Evolutionary conservation across 176 grass and related monocot genomes (phyloP), one percentile per base, ranked within the genome.

Genomic region (barley (Hordeum vulgare)): DNA sequence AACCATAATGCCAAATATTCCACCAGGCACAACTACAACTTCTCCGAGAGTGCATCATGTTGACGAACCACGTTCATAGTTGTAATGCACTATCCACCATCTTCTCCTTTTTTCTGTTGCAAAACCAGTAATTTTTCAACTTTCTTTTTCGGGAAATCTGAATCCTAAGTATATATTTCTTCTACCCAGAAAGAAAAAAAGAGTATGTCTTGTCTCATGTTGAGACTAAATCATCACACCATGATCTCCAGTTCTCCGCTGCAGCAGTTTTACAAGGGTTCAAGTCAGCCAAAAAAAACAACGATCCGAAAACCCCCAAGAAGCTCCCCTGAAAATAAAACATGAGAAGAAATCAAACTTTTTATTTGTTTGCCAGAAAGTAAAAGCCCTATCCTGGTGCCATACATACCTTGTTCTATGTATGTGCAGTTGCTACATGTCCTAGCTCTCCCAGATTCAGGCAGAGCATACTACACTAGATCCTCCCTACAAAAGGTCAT

Each of bases 381-480:
- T 74, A 58, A 29, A 28, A 45, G 23, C 12, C 10, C 31, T 9
- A 2, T 82, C 58, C 29, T 20, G 21, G 27, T 11, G 28, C 18
- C 70, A 29, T 73, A 47, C 70, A 29, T 73, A 47, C 70, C 57
- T 74, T 70, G 12, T 66, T 84, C 20, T 24, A 74, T 78, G 5
- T 49, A 40, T 85, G 31, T 70, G 51, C 29, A 56, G 39, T 18
- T 72, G n/a, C 34, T 63, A 78, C 58, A 28, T 27, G 64, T 39
- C 9, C 57, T 82, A 66, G 51, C 44, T 77, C 21, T 74, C 54
- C 18, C 14, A 18, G 27, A 33, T 15, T 86, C 20, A 90, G 3
- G 74, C 41, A 31, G 84, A 79, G 13, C 88, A 90, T 29, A 61
- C 23, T 15, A 69, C 75, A 75, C 79, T 53, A 67, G 88, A 83